Evolutionary conservation across 2,329 filamentous ascomycete genomes (phyloP).

Genomic region (Gyromitra esculenta): DNA sequence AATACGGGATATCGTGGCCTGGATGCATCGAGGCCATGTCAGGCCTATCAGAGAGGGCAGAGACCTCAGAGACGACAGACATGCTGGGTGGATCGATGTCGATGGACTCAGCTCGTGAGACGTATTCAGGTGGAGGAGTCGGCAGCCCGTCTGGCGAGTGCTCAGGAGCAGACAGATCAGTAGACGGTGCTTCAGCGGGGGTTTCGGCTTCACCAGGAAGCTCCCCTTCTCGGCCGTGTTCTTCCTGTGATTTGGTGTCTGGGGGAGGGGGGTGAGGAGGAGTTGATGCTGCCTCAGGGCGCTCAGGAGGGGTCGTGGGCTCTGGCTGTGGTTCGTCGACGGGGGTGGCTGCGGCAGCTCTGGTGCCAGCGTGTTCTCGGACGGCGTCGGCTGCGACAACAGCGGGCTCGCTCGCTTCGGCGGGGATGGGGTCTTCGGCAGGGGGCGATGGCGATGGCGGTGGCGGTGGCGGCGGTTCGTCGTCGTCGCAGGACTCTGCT

Average conservation of each 20-base stretch:
- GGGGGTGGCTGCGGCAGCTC: neutral
- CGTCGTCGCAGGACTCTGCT: slow-evolving; percentile 28
- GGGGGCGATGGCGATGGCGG: slow-evolving; percentile 11
- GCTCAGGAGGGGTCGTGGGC: neutral
- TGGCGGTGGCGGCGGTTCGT: slow-evolving; percentile 20
- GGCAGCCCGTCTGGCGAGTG: slow-evolving; percentile 1
- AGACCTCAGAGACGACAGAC: slow-evolving; percentile 39
- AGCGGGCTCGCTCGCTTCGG: slow-evolving; percentile 17
- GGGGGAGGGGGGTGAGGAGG: neutral
- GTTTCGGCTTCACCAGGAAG: slow-evolving; percentile 37
- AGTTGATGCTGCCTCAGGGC: slow-evolving; percentile 2
- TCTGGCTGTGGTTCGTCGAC: slow-evolving; percentile 26
- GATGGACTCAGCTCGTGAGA: slow-evolving; percentile 1
- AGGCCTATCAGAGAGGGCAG: slow-evolving; percentile 46
- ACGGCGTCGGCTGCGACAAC: neutral
- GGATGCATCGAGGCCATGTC: slow-evolving; percentile 17
- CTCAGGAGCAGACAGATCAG: neutral
- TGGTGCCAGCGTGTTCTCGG: slow-evolving; percentile 30
- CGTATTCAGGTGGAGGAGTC: slow-evolving; percentile 1
- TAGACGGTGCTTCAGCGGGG: neutral
- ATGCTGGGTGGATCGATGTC: slow-evolving; percentile 11
- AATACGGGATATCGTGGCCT: slow-evolving; percentile 1
- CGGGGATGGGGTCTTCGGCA: slow-evolving; percentile 37
- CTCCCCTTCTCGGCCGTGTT: slow-evolving; percentile 20
- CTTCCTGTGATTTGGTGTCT: slow-evolving; percentile 36